Base-by-base conservation (phyloP, 768 basidiomycete genomes). In the Mycena filopes region DNA sequence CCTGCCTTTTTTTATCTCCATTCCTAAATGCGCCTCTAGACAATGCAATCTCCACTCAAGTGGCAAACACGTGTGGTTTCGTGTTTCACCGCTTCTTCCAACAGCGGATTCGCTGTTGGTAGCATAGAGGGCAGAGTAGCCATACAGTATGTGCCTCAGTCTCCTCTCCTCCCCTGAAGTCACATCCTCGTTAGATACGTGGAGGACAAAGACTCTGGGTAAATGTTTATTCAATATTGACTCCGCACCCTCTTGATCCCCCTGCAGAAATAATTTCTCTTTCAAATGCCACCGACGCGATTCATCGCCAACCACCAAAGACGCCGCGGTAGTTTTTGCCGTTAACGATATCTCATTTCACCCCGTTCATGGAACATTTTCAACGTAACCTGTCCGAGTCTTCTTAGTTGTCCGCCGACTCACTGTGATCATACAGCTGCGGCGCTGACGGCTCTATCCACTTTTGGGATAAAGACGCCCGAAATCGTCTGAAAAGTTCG, bases 401-500 rank as follows among this genome's bases (percentile, higher is more conserved):
- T 69, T 55, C 73, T 36, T 26, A n/a, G 28, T 73, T 67, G 69
- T 70, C 16, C 66, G 69, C 63, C 58, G 75, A 46, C 69, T 66
- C 42, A 60, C 69, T 56, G 71, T 75, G 71, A 73, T 65, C 26
- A 18, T 48, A 11, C n/a, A 51, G 60, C 31, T 63, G 55, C 92
- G 91, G 92, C 12, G 85, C 91, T 45, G 94, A 96, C 69, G 94
- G 94, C 21, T 91, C 91, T 3, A 89, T 96, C 75, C 92, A 94
- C 83, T 94, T 92, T 77, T 97, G 95, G 95, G 95, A 98, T 78
- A 96, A 95, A 79, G 92, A 96, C 70, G 89, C 92, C 10, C 90
- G 95, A 62, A 95, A 92, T 9, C 90, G 96, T 42, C 85, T 98
- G 80, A 98, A 96, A 81, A 89, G 95, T 96, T 70, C 50, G 84